Percentiles rank a stretch among this genome's conserved stretches.
Evolutionary conservation across 148 eudicot species (phyloP).

Genomic region (Bassia scoparia): DNA sequence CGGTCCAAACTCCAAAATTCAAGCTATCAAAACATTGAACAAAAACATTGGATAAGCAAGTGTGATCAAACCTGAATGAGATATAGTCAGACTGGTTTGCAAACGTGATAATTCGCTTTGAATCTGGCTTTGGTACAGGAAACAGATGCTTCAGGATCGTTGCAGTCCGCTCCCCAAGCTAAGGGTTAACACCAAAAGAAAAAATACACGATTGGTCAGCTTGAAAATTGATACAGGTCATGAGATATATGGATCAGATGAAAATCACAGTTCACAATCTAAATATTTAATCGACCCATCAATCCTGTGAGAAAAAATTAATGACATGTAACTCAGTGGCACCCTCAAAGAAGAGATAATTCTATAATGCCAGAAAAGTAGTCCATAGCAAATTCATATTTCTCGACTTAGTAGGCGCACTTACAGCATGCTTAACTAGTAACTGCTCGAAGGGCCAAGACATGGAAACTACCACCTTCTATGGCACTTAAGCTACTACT

Average conservation of each 20-base stretch:
- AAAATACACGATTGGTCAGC: constrained; percentile 10
- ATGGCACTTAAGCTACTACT: background rate
- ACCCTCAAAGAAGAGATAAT: too few relatives aligned
- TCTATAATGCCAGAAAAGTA: too few relatives aligned
- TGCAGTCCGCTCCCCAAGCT: constrained; percentile 85
- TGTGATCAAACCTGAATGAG: constrained; percentile 78
- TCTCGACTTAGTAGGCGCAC: background rate
- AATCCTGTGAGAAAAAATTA: background rate
- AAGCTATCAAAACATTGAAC: too few relatives aligned
- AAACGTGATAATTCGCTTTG: constrained; percentile 83
- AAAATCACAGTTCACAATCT: background rate
- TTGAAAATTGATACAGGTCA: background rate
- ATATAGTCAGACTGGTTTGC: constrained; percentile 89
- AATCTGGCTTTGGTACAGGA: constrained; percentile 97
- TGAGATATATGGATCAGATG: background rate
- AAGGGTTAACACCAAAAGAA: constrained; percentile 10
- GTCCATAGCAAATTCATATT: too few relatives aligned
- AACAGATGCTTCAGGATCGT: constrained; percentile 84
- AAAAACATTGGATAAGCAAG: background rate
- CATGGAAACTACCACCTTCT: too few relatives aligned
- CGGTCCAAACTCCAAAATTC: too few relatives aligned
- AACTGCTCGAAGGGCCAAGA: background rate
- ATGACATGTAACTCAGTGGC: background rate
- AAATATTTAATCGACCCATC: background rate
- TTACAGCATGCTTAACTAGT: background rate